A percentile compares a stretch with the other conserved stretches of the same genome.
Conservation (phyloP, 306 rosid species). For the Fragaria ananassa region DNA sequence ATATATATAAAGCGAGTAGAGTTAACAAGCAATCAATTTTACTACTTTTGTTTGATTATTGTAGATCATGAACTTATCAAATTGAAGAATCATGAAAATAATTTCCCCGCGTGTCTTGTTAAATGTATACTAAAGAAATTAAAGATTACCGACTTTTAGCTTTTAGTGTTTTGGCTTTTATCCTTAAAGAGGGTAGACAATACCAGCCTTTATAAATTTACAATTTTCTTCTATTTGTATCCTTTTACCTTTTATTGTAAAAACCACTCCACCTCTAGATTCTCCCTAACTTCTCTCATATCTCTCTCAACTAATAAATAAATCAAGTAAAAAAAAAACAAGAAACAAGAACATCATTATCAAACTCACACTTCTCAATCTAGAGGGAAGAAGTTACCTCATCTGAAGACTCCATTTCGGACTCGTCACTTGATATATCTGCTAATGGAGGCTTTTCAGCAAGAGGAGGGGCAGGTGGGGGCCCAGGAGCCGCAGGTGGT, state of each 20-base stretch:
- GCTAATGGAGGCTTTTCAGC: constrained; percentile 37
- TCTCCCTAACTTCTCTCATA: not conserved
- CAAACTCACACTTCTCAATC: not conserved
- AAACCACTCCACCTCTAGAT: not conserved
- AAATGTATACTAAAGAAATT: not conserved
- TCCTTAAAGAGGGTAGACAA: not conserved
- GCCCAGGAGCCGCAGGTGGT: constrained; percentile 65
- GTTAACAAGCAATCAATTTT: not conserved
- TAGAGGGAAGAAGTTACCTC: constrained; percentile 55
- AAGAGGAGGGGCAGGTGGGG: constrained; percentile 45
- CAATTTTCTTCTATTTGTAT: not conserved
- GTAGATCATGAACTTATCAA: constrained; percentile 11
- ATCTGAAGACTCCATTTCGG: constrained; percentile 95
- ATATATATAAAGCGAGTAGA: constrained; percentile 12
- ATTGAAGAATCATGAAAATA: constrained; percentile 7
- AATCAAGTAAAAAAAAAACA: not conserved
- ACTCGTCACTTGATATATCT: constrained; percentile 70
- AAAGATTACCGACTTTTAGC: not conserved
- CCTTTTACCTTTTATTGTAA: not conserved
- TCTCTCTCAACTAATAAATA: not conserved
- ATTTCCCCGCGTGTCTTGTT: not conserved
- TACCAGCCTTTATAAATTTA: not conserved
- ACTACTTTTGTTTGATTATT: not conserved
- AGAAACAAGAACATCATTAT: not conserved
- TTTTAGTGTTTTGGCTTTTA: not conserved